Conservation (phyloP, 257 asterid species). For the Solanum gracilifrons region DNA sequence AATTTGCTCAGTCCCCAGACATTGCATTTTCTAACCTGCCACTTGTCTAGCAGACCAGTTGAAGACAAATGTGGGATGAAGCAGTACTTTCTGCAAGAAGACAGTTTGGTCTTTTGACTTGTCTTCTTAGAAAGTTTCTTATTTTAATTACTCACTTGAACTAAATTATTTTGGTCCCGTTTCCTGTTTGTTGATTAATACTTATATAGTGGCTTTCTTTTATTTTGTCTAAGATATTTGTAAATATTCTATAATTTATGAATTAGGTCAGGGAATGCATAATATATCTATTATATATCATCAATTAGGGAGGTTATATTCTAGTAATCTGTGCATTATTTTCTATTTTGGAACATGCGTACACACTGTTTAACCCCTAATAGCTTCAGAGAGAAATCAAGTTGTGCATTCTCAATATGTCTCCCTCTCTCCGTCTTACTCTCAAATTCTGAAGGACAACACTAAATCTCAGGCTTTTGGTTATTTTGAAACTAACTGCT, state of each 20-base stretch:
- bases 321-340: background rate
- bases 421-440: background rate
- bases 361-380: background rate
- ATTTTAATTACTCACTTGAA: background rate
- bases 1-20: background rate
- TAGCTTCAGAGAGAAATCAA: background rate
- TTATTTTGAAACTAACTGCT: background rate
- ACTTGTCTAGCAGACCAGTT: background rate
- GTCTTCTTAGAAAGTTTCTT: background rate
- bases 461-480: background rate
- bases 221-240: background rate
- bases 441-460: background rate
- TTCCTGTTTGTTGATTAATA: background rate
- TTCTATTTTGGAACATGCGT: background rate
- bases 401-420: background rate
- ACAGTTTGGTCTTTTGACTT: background rate
- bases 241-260: background rate
- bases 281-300: background rate
- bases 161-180: background rate
- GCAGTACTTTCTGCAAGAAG: background rate
- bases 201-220: background rate
- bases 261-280: background rate
- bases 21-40: background rate
- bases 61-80: background rate
- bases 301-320: background rate